Base-by-base conservation (phyloP, 768 basidiomycete genomes). In the Pisolithus albus region DNA sequence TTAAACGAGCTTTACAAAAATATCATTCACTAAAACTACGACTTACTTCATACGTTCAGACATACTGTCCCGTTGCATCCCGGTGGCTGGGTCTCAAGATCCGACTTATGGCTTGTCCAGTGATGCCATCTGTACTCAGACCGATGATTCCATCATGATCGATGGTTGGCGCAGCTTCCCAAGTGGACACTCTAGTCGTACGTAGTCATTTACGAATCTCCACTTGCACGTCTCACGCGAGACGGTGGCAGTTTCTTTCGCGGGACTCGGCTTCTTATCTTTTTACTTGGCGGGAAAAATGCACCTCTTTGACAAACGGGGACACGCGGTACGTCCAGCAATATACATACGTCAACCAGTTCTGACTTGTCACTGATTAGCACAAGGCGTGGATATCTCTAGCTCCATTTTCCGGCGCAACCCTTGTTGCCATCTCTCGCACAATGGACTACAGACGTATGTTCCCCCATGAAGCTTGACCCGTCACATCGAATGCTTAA, bases 101-200 rank as follows among this genome's bases (percentile, higher is more conserved):
- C 79, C 83, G 5, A 63, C 75, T 1, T 95, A 80, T 56, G 87
- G 89, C 0, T 72, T 98, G 7, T 82, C 84, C 0, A 82, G 75
- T n/a, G 79, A 76, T 48, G 75, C 78, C 5, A 83, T 95, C 49
- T 99, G 96, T 67, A 90, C 89, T 1, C 84, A 86, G 59, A 74
- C 79, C 5, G 70, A 88, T 56, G 59, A 64, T 16, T 56, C 62
- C 7, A 76, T 84, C 24, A 66, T 93, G 56, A 70, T 74, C 26
- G 91, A 95, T 69, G 94, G 93, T 1, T 97, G 91, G 73, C 80
- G 88, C 59, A 93, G 91, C 62, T 96, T 97, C 67, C 87, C 86
- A 13, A 91, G 88, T 49, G 94, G 94, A 1, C 93, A 96, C 68
- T 85, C 91, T 3, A 92, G 89, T 58, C 54, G 92, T 93, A 69